A percentile compares a stretch with the other conserved stretches of the same genome.
phyloP scores from a whole-genome alignment of 495 filamentous ascomycete genomes.

The Echria macrotheca region DNA sequence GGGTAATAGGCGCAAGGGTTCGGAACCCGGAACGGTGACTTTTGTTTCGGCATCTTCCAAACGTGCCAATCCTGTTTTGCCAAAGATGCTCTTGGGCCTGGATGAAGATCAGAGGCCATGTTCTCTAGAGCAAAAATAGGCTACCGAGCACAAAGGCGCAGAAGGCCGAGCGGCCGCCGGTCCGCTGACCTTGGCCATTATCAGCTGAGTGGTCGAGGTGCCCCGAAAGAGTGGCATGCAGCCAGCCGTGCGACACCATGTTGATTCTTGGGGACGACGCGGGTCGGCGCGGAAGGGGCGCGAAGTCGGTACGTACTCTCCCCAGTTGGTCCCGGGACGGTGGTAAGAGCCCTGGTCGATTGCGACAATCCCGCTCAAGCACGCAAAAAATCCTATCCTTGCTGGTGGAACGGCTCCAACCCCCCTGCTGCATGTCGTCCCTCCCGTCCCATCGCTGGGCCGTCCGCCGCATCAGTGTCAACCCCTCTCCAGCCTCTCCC shows the following conservation, averaged over 20 bases:
- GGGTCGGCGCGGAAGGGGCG: too few species aligned
- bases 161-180: background rate
- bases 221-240: background rate
- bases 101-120: background rate
- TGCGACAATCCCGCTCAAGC: constrained; percentile 22
- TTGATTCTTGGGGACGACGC: too few species aligned
- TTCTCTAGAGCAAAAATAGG: background rate
- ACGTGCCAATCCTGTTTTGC: background rate
- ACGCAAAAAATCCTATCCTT: constrained; percentile 24
- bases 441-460: background rate
- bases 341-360: constrained; percentile 30
- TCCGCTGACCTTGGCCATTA: too few species aligned
- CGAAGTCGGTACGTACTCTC: too few species aligned
- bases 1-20: background rate
- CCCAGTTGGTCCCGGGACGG: constrained; percentile 30
- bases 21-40: background rate
- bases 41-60: background rate
- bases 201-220: background rate
- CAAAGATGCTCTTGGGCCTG: background rate
- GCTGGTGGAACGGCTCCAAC: constrained; percentile 11
- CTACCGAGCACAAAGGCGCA: background rate
- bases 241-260: too few species aligned
- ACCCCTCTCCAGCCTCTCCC: too few species aligned
- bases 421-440: background rate
- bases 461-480: too few species aligned